A percentile compares a stretch with the other conserved stretches of the same genome.
Evolutionary conservation across 1,284 basidiomycete species (phyloP).

Genomic region (Peniophora sp.): DNA sequence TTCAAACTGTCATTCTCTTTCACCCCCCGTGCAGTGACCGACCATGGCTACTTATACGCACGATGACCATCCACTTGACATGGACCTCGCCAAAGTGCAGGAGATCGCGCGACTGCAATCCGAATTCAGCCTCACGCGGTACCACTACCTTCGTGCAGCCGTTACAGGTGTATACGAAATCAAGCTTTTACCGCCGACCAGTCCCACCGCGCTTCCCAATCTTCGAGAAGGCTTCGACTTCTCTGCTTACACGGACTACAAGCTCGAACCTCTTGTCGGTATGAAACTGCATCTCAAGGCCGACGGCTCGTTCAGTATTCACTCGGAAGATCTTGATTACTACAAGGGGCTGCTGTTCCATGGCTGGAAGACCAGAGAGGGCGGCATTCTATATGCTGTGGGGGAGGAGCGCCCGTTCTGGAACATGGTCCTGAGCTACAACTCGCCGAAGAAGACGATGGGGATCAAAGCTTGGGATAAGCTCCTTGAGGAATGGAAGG

Average conservation of each 20-base stretch:
- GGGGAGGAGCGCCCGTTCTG: neutral
- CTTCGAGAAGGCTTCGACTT: neutral
- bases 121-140: neutral
- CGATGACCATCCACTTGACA: too few relatives aligned
- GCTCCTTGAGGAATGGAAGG: neutral
- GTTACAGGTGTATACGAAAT: neutral
- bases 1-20: too few relatives aligned
- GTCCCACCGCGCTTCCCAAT: neutral
- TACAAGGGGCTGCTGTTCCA: neutral
- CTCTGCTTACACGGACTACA: neutral
- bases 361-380: neutral
- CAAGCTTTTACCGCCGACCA: neutral
- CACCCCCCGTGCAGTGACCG: too few relatives aligned
- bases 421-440: neutral
- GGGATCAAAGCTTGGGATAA: neutral
- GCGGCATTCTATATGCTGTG: neutral
- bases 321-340: neutral
- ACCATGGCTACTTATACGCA: too few relatives aligned
- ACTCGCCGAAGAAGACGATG: neutral
- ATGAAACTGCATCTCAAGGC: neutral
- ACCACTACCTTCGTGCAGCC: neutral
- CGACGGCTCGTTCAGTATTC: neutral
- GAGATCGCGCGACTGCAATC: too few relatives aligned
- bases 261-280: neutral
- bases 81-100: too few relatives aligned